Base-by-base conservation (phyloP, 352 stramenopile species). In the Stramenopiles sp. region DNA sequence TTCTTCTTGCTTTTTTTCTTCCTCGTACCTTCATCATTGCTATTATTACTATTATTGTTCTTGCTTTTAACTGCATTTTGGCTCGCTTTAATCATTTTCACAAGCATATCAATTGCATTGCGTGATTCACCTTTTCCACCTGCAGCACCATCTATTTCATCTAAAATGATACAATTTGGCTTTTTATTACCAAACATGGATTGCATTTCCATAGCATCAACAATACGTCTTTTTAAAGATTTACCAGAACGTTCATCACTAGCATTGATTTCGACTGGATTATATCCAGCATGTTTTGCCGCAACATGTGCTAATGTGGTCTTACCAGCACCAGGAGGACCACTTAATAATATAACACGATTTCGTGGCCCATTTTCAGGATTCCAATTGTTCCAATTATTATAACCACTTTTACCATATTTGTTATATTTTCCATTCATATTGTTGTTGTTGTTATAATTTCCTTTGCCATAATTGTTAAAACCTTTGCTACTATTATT, bases 71-170 rank as follows among this genome's bases (percentile, higher is more conserved):
- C 1, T 31, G 1, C 63, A 33, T 80, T 69, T 82, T 86, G 81
- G 30, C 93, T 89, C 0, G 91, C 86, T 23, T 88, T 86, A 31
- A 95, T 88, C 81, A 98, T 96, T 76, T 96, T 87, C 78, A 97
- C 86, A 78, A 99, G 90, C 30, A 90, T 86, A 30, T 91, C 84
- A 63, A 98, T 95, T 0, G 93, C 90, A 0, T 83, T 88, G 78
- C 86, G 89, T 27, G 88, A 89, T 78, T 94, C 86, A 80, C 85
- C 86, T 81, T 95, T 92, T 91, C 84, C 92, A 27, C 84, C 88
- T 84, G 92, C 95, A 0, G 94, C 93, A 27, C 96, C 96, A 83
- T 98, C 96, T 74, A 98, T 94, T 84, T 99, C 96, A 82, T 99
- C 96, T 6, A 99, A 82, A 83, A 99, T 97, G 80, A 99, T 90